These are phyloP conservation scores for Coniochaeta sp. DNA, from an alignment of 2,329 filamentous ascomycete species.

Conservation along the genomic window DNA sequence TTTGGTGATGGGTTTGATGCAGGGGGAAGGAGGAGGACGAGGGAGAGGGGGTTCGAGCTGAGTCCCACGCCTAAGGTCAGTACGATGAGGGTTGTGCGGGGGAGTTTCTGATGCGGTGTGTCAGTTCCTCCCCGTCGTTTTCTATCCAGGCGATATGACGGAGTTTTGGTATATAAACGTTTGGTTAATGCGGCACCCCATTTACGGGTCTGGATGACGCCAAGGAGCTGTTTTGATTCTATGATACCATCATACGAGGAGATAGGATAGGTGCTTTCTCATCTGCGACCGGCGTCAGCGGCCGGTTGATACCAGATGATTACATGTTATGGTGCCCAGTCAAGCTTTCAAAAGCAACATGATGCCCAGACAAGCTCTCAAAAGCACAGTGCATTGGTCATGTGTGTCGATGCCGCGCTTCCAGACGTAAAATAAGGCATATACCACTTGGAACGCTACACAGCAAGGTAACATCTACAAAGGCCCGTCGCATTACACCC, in stretches of 20 bases:
- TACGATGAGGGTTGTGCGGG: slow-evolving; percentile 13
- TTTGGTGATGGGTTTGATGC: background rate
- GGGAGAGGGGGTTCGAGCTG: background rate
- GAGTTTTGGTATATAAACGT: background rate
- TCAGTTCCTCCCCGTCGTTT: background rate
- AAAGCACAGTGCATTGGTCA: too few species aligned
- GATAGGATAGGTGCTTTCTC: background rate
- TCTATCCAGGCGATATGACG: background rate
- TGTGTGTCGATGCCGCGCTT: too few species aligned
- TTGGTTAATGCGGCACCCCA: background rate
- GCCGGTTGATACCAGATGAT: background rate
- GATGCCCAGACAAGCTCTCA: too few species aligned
- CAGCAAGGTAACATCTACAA: too few species aligned
- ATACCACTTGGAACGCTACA: too few species aligned
- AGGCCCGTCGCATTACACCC: background rate
- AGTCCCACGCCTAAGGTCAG: background rate
- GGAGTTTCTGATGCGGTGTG: slow-evolving; percentile 3
- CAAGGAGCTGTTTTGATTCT: background rate
- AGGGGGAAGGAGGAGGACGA: background rate
- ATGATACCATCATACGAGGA: background rate
- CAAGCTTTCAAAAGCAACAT: too few species aligned
- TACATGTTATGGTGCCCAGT: too few species aligned
- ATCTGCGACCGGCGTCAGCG: background rate
- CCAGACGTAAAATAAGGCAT: too few species aligned
- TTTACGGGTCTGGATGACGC: background rate